Evolutionary conservation across 768 basidiomycete genomes (phyloP).

Genomic region (Leccinum longicurvipes): DNA sequence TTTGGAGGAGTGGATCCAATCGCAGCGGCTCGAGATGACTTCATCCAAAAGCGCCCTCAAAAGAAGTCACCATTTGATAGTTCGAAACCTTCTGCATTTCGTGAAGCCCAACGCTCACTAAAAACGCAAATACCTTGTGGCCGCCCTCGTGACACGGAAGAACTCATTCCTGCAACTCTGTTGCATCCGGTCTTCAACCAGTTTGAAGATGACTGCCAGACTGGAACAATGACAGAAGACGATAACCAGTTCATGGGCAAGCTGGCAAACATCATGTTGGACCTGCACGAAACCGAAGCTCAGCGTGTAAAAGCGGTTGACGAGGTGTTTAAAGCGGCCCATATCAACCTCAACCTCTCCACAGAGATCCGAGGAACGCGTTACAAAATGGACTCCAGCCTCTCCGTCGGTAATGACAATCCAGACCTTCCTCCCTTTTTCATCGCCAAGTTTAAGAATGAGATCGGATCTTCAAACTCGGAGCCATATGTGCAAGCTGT

Average conservation of each 20-base stretch:
- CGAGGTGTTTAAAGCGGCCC: background rate
- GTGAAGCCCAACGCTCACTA: too few relatives aligned
- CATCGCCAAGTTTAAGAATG: background rate
- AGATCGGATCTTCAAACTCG: background rate
- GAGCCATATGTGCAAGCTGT: background rate
- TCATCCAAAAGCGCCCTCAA: too few relatives aligned
- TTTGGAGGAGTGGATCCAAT: too few relatives aligned
- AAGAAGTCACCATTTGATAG: too few relatives aligned
- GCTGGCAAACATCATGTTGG: background rate
- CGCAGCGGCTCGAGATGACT: too few relatives aligned
- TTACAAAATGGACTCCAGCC: background rate
- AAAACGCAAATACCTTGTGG: too few relatives aligned
- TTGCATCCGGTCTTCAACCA: background rate
- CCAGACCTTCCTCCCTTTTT: background rate
- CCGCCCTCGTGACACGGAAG: too few relatives aligned
- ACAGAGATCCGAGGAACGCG: background rate
- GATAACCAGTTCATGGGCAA: background rate
- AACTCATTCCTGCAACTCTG: background rate
- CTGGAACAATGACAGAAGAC: background rate
- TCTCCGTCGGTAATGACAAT: background rate
- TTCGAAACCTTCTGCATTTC: too few relatives aligned
- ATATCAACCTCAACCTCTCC: background rate
- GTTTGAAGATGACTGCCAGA: background rate
- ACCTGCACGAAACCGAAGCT: background rate
- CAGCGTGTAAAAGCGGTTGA: background rate